These are phyloP conservation scores for Juncus inflexus DNA, from an alignment of 176 grass and related monocot genomes.

Conservation along the genomic window DNA sequence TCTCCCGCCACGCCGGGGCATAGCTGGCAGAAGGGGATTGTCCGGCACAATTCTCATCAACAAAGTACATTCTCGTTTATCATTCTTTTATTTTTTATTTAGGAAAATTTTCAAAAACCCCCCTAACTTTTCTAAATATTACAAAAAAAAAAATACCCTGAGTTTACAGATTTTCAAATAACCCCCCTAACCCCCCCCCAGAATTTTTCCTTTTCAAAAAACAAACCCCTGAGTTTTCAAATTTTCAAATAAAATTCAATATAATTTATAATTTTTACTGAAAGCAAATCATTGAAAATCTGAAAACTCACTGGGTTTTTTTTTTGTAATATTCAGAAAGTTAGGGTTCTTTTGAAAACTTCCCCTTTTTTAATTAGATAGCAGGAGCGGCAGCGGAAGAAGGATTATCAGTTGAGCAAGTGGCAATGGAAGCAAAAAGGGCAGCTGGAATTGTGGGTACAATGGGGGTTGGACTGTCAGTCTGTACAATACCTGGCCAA, in stretches of 20 bases:
- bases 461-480: constrained; percentile 61
- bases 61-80: constrained; percentile 36
- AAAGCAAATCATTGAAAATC: background rate
- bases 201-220: too few species aligned
- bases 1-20: constrained; percentile 46
- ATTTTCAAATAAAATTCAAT: background rate
- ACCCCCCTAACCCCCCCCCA: too few species aligned
- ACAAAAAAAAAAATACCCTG: too few species aligned
- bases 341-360: background rate
- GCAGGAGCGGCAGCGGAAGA: constrained; percentile 62
- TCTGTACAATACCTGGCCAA: constrained; percentile 59
- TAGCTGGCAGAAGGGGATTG: constrained; percentile 68
- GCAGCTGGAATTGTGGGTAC: constrained; percentile 53
- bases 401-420: constrained; percentile 52
- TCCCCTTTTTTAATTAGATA: constrained; percentile 28
- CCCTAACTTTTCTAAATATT: too few species aligned
- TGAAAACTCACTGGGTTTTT: background rate
- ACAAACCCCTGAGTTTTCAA: too few species aligned
- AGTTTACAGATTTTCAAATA: too few species aligned
- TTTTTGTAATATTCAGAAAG: background rate
- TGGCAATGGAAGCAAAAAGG: constrained; percentile 62
- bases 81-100: background rate
- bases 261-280: background rate
- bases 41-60: constrained; percentile 68
- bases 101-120: background rate